These are phyloP conservation scores for Cladosporium colombiae DNA, from an alignment of 2,329 filamentous ascomycete genomes.

Conservation along the genomic window DNA sequence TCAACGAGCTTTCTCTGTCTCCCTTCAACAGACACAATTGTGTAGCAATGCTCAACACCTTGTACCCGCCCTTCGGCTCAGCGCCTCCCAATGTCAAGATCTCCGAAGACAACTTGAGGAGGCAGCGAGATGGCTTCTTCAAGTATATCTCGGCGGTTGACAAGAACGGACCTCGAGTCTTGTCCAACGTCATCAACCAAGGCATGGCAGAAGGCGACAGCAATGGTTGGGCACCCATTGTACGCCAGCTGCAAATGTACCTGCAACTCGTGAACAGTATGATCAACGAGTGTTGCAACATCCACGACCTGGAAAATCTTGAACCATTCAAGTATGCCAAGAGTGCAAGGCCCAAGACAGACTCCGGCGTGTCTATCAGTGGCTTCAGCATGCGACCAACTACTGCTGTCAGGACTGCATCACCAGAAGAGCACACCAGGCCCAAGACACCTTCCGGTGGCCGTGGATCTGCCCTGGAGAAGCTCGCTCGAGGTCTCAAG, in stretches of 20 bases:
- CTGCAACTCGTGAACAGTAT: constrained; percentile 60
- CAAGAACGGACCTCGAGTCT: constrained; percentile 54
- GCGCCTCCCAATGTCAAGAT: constrained; percentile 55
- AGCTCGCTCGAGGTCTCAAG: constrained; percentile 60
- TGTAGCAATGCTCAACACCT: constrained; percentile 67
- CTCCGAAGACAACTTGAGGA: constrained; percentile 53
- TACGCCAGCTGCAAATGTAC: constrained; percentile 57
- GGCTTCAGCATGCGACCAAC: constrained; percentile 25
- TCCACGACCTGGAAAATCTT: constrained; percentile 47
- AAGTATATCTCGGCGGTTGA: constrained; percentile 62
- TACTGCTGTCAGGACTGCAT: constrained; percentile 14
- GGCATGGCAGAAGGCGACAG: constrained; percentile 53
- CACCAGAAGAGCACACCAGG: constrained; percentile 18
- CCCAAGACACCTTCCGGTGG: constrained; percentile 40
- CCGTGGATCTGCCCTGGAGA: constrained; percentile 56
- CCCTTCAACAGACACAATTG: constrained; percentile 67
- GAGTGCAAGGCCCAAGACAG: constrained; percentile 55
- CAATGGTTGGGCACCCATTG: constrained; percentile 57
- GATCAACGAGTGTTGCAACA: constrained; percentile 59
- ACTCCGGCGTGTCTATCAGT: constrained; percentile 57
- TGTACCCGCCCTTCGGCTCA: constrained; percentile 59
- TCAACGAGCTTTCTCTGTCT: constrained; percentile 64
- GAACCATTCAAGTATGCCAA: constrained; percentile 38
- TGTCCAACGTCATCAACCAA: constrained; percentile 56
- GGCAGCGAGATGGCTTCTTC: constrained; percentile 64